These are phyloP conservation scores for Claviceps monticola DNA, from an alignment of 2,329 filamentous ascomycete species.

Conservation along the genomic window DNA sequence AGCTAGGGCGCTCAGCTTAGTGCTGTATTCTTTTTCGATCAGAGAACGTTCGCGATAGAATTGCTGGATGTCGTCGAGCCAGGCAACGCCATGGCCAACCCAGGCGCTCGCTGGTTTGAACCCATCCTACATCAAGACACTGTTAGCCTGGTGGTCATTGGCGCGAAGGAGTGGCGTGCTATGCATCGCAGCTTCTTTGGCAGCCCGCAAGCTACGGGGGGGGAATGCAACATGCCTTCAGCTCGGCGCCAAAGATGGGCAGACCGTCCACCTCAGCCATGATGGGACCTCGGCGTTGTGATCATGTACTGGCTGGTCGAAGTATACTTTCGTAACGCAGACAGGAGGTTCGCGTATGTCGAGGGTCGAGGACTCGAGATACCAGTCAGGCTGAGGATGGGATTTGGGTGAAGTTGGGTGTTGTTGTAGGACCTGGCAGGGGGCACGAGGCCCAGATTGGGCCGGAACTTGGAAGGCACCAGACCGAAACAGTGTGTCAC, in stretches of 20 bases:
- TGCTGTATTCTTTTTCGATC: conserved; percentile 94
- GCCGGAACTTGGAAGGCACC: background rate
- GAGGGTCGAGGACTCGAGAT: background rate
- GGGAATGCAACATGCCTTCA: conserved; percentile 53
- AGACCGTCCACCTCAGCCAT: conserved; percentile 76
- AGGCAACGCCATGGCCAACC: conserved; percentile 78
- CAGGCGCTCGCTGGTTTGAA: conserved; percentile 92
- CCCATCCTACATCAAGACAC: conserved; percentile 51
- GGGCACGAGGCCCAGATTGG: too few relatives aligned
- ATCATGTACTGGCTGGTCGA: conserved; percentile 8
- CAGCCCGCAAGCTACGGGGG: background rate
- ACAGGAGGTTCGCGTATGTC: background rate
- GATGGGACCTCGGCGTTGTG: conserved; percentile 9
- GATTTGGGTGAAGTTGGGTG: background rate
- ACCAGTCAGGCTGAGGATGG: background rate
- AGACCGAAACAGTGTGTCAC: background rate
- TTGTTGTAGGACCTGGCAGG: background rate
- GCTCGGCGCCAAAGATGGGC: conserved; percentile 82
- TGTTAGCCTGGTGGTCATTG: background rate
- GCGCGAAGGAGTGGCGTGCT: background rate
- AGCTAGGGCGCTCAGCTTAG: conserved; percentile 73
- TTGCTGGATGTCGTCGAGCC: conserved; percentile 92
- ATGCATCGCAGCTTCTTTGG: background rate
- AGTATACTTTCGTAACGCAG: conserved; percentile 1
- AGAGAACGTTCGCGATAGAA: conserved; percentile 91